Evolutionary conservation across 345 rosid genomes (phyloP).

Genomic region (Adansonia digitata): DNA sequence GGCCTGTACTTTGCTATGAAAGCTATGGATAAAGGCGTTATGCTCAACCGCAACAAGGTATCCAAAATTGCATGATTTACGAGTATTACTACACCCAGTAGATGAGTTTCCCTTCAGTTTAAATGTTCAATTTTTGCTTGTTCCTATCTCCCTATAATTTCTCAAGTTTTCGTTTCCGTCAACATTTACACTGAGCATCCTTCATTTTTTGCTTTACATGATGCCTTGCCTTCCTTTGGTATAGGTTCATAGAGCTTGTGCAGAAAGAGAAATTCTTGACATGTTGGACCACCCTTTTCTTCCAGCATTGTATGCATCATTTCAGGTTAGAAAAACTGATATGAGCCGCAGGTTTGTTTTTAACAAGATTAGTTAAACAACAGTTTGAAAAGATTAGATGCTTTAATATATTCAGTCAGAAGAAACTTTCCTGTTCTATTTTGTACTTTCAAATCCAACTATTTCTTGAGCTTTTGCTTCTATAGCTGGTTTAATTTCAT

Average conservation of each 20-base stretch:
- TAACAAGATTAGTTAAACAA: background rate
- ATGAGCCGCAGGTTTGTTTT: background rate
- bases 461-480: slow-evolving; percentile 1
- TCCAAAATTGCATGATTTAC: background rate
- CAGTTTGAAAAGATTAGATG: background rate
- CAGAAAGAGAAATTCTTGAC: slow-evolving; percentile 92
- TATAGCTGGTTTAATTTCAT: background rate
- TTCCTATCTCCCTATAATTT: background rate
- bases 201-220: background rate
- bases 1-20: slow-evolving; percentile 78
- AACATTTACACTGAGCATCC: background rate
- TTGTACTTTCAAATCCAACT: background rate
- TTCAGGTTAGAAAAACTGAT: slow-evolving; percentile 53
- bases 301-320: slow-evolving; percentile 96
- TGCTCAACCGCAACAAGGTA: slow-evolving; percentile 97
- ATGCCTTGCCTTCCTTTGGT: background rate
- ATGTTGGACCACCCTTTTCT: slow-evolving; percentile 97
- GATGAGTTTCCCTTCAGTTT: background rate
- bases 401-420: background rate
- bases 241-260: slow-evolving; percentile 96
- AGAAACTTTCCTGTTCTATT: background rate
- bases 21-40: slow-evolving; percentile 87
- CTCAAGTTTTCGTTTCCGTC: background rate
- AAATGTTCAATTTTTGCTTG: background rate
- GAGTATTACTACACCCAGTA: background rate